Base-by-base conservation (phyloP, 192 early-diverging fungal genomes). In the Backusella morwellensis region DNA sequence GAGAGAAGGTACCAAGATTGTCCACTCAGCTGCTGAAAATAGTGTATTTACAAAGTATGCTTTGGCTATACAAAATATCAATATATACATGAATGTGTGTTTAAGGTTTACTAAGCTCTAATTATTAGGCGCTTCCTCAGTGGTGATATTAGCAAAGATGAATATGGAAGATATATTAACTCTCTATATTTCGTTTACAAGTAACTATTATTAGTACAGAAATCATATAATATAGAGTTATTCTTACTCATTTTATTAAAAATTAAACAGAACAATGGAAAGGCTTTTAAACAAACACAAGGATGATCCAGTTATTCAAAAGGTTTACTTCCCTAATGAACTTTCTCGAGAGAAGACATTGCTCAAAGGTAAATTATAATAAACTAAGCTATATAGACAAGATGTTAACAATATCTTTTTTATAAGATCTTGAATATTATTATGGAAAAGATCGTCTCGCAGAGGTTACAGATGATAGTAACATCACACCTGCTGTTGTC, bases 1-100 rank as follows among this genome's bases (percentile, higher is more conserved):
- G 77, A 78, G 79, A 66, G 88, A 89, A 81, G 83, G 85, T n/a
- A 89, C 88, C 47, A 87, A 86, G 77, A 75, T 73, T 54, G 81
- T 86, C 36, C 88, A 89, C 71, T 71, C 79, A 21, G 78, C 81
- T 36, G 88, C 88, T 42, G 88, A 87, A 59, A 82, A 77, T 77
- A 84, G 82, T n/a, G 82, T 83, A n/a, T 88, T 89, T 72, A 78
- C 85, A 52, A 82, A 81, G 82, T 87, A 83, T 34, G 76, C 75
- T 47, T 14, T 50, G 32, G 19, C 2, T 38, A 21, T 41, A 35
- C 44, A 29, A 63, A 36, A 40, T 40, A 40, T 40, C 9, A 40
- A 11, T 40, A 29, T 36, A 52, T 35, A 17, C 32, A 66, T 69
- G 12, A 9, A 35, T 47, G 2, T 50, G 17, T 29, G 6, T 29